Conservation (phyloP, 352 stramenopile genomes). For the Globisporangium splendens region DNA sequence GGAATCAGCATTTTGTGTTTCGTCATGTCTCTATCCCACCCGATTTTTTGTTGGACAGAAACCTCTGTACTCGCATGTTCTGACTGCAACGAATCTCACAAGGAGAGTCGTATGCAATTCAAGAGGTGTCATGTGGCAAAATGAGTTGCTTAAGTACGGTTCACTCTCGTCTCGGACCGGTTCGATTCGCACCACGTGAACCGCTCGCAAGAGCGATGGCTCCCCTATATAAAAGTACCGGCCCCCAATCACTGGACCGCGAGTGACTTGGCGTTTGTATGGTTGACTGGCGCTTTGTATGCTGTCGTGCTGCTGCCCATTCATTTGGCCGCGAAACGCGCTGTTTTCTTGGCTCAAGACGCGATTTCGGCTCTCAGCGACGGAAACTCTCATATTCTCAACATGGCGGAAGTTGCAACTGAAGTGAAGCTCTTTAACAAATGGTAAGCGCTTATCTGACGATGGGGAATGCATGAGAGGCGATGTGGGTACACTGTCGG, state of each 20-base stretch:
- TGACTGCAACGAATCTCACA: neutral
- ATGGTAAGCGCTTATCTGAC: constrained; percentile 63
- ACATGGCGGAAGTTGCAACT: constrained; percentile 90
- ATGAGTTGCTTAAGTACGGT: constrained; percentile 2
- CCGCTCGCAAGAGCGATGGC: no score
- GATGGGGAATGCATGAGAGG: no score
- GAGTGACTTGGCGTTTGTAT: constrained; percentile 44
- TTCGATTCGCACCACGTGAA: neutral
- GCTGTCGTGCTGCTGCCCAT: constrained; percentile 68
- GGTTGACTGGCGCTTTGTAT: constrained; percentile 59
- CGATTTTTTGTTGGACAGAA: neutral
- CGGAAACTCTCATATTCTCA: constrained; percentile 75
- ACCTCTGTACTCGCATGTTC: neutral
- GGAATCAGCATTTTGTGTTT: no score
- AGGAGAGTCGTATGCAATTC: neutral
- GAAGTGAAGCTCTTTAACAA: constrained; percentile 96
- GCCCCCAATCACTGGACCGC: constrained; percentile 5
- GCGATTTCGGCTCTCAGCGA: constrained; percentile 63
- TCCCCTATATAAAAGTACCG: neutral
- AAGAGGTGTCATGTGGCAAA: neutral
- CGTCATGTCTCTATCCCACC: neutral
- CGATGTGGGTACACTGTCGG: no score
- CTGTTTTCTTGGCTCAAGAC: constrained; percentile 13
- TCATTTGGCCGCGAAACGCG: constrained; percentile 55
- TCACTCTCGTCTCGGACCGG: neutral